Conservation (phyloP, 2,329 filamentous ascomycete species). For the Trichophyton simii region DNA sequence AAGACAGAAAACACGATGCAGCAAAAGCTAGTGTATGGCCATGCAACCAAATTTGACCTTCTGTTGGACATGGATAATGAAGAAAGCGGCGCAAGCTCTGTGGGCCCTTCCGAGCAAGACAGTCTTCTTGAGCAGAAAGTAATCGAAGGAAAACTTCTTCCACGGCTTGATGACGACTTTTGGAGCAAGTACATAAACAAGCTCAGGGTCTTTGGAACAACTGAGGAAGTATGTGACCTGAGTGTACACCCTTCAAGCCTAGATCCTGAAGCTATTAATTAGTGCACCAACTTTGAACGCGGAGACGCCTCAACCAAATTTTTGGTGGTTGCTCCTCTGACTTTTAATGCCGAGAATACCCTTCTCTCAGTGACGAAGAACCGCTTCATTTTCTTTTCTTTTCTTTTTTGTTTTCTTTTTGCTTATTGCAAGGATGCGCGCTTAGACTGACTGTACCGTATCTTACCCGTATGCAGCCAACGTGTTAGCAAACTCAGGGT, state of each 20-base stretch:
- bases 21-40: slow-evolving; percentile 16
- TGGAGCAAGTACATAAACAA: slow-evolving; percentile 49
- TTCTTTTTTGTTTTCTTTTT: neutral
- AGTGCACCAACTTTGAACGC: neutral
- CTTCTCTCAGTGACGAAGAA: neutral
- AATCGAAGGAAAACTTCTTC: slow-evolving; percentile 36
- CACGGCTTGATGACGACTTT: slow-evolving; percentile 40
- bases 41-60: slow-evolving; percentile 22
- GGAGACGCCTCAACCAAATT: neutral
- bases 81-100: neutral
- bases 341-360: neutral
- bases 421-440: neutral
- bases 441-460: neutral
- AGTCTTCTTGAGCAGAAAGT: slow-evolving; percentile 14
- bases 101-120: neutral
- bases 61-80: slow-evolving; percentile 14
- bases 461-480: neutral
- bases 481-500: neutral
- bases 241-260: neutral
- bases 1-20: neutral
- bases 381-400: neutral
- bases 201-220: slow-evolving; percentile 47
- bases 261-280: neutral
- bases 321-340: neutral
- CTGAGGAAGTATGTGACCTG: slow-evolving; percentile 37